A percentile compares a stretch with the other conserved stretches of the same genome.
phyloP scores from a whole-genome alignment of 306 rosid genomes.

The Dalbergia oliveri region DNA sequence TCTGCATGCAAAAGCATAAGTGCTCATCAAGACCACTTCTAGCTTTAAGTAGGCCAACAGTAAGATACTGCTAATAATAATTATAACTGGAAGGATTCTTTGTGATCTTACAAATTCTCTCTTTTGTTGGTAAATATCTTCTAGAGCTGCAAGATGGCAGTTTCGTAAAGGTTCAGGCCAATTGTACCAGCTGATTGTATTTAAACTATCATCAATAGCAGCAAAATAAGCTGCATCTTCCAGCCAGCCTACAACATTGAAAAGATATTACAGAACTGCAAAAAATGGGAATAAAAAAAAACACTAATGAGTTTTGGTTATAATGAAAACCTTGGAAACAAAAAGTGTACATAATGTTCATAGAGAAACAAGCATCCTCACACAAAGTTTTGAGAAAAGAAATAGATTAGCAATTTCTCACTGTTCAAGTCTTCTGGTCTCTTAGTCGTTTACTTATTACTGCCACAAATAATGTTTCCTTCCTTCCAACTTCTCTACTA shows the following conservation, averaged over 20 bases:
- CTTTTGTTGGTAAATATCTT: slow-evolving; percentile 70
- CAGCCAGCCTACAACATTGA: slow-evolving; percentile 82
- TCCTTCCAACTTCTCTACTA: slow-evolving; percentile 26
- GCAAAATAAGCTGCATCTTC: slow-evolving; percentile 98
- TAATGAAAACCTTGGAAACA: slow-evolving; percentile 32
- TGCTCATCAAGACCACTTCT: slow-evolving; percentile 45
- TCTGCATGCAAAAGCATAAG: slow-evolving; percentile 65
- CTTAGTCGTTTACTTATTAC: slow-evolving; percentile 21
- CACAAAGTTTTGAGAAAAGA: slow-evolving; percentile 14
- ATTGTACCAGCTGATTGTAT: slow-evolving; percentile 79
- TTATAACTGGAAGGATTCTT: slow-evolving; percentile 42
- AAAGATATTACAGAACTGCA: slow-evolving; percentile 46
- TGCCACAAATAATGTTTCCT: slow-evolving; percentile 13
- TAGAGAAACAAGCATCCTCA: slow-evolving; percentile 20
- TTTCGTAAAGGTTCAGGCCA: slow-evolving; percentile 95
- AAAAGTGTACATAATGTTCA: slow-evolving; percentile 11
- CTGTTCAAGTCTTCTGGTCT: slow-evolving; percentile 9
- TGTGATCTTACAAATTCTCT: slow-evolving; percentile 78
- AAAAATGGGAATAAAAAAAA: background rate
- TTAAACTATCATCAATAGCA: slow-evolving; percentile 80
- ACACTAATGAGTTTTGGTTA: slow-evolving; percentile 24
- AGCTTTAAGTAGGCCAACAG: slow-evolving; percentile 27
- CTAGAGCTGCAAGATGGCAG: slow-evolving; percentile 88
- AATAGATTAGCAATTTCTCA: slow-evolving; percentile 22
- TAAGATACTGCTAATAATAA: slow-evolving; percentile 40